Evolutionary conservation across 116 monocot species (phyloP).

Genomic region (Dioscorea cayenensis): DNA sequence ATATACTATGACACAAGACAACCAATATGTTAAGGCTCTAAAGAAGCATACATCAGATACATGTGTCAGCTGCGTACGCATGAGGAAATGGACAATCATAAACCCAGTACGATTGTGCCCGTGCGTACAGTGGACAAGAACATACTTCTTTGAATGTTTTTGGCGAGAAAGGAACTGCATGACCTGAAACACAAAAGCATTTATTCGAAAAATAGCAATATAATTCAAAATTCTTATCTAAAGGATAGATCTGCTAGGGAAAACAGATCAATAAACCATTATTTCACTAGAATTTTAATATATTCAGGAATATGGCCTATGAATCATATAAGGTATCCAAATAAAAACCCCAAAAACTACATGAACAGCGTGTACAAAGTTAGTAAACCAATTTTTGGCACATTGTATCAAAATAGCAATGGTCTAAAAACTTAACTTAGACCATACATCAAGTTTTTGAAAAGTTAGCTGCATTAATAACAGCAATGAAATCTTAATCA

Average conservation of each 20-base stretch:
- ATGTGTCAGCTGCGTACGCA: constrained; percentile 47
- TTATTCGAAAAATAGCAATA: background rate
- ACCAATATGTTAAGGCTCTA: background rate
- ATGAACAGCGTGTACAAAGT: too few species aligned
- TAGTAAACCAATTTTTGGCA: too few species aligned
- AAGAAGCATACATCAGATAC: constrained; percentile 62
- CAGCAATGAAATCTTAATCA: background rate
- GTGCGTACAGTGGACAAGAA: constrained; percentile 98
- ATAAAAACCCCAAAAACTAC: too few species aligned
- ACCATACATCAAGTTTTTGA: too few species aligned
- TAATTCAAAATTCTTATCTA: background rate
- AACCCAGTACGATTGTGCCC: constrained; percentile 97
- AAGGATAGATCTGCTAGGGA: background rate
- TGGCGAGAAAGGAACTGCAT: constrained; percentile 68
- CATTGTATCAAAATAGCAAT: too few species aligned
- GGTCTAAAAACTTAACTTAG: too few species aligned
- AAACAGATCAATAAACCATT: background rate
- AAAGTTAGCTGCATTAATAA: too few species aligned
- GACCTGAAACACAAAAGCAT: constrained; percentile 37
- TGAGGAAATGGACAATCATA: constrained; percentile 87
- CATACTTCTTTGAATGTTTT: constrained; percentile 66
- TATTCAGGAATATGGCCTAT: too few species aligned
- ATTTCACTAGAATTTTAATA: too few species aligned
- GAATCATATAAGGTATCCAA: too few species aligned
- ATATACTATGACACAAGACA: constrained; percentile 1